Percentiles rank a stretch among this genome's conserved stretches.
Evolutionary conservation across 768 basidiomycete genomes (phyloP).

Genomic region (Hortiboletus flavorubellus): DNA sequence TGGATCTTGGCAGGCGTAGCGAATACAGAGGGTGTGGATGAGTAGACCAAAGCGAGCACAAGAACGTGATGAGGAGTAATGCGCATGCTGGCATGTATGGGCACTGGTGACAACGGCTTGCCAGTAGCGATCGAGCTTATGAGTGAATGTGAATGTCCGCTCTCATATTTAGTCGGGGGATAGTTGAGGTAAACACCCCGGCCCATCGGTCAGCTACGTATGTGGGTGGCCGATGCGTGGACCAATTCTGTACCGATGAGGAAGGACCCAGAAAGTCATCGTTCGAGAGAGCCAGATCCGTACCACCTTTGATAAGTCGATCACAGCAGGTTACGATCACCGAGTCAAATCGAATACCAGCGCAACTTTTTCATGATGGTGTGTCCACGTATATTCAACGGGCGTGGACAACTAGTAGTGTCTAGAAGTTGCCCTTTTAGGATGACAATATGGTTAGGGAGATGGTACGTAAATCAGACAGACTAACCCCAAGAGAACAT

Average conservation of each 20-base stretch:
- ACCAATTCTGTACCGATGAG: constrained; percentile 2
- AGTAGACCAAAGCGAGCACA: background rate
- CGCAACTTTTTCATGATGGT: background rate
- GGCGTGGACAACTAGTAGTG: background rate
- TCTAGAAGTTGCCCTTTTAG: background rate
- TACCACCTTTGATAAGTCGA: background rate
- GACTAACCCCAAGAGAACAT: background rate
- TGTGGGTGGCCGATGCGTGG: background rate
- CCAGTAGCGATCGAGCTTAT: background rate
- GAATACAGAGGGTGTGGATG: background rate
- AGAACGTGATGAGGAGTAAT: background rate
- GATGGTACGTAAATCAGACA: constrained; percentile 2
- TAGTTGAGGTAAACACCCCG: background rate
- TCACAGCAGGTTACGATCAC: background rate
- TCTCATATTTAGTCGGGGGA: background rate
- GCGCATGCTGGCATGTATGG: constrained; percentile 4
- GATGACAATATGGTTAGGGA: background rate
- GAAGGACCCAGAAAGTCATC: background rate
- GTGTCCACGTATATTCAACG: background rate
- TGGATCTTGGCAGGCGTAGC: background rate
- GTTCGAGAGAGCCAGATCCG: background rate
- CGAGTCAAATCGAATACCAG: background rate
- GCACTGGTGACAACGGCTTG: background rate
- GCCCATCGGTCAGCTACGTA: background rate
- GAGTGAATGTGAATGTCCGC: background rate